Base-by-base conservation (phyloP, 805 yeast genomes). In the Kuraishia borneana region DNA sequence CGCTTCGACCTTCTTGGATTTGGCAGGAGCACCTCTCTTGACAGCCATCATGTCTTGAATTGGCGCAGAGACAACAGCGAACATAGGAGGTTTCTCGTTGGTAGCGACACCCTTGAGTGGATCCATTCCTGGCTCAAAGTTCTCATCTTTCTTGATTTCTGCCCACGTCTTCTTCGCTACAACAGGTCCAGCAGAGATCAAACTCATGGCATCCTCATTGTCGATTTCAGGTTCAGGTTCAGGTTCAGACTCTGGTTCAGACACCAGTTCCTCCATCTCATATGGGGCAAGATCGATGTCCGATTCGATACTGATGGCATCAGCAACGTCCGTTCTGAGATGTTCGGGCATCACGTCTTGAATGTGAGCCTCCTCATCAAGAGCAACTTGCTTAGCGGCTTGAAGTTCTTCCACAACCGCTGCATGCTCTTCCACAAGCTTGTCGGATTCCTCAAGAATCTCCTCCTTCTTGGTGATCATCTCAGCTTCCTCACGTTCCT, bases 331-430 rank as follows among this genome's bases (percentile, higher is more conserved):
- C 40, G 53, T 49, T 39, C 56, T 61, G 45, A 72, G 56, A 51
- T 72, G 79, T 33, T 66, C 73, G 9, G 79, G 79, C 40, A 68
- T 61, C 36, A 60, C 67, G 10, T 42, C 48, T 43, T 70, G 70
- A 44, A 72, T 67, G 36, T 57, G 60, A 45, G 60, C 65, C 43
- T 65, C 72, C 33, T 67, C 70, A 33, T 53, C 39, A 30, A 48
- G 40, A 23, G 71, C 54, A 27, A 55, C 45, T 43, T 58, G 50
- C 40, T 65, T 58, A 21, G 48, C 34, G 3, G 48, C 48, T 46
- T 68, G 65, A 26, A 61, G 48, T 13, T 53, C 53, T n/a, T 33
- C 46, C 38, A 50, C 40, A 51, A 60, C 37, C 41, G 55, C 48
- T 38, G 52, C 48, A 54, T 70, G 54, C 33, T 68, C 60, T 20